A percentile compares a stretch with the other conserved stretches of the same genome.
These are phyloP conservation scores for Aspergillus oerlinghausenensis DNA, from an alignment of 2,329 filamentous ascomycete species.

Conservation along the genomic window DNA sequence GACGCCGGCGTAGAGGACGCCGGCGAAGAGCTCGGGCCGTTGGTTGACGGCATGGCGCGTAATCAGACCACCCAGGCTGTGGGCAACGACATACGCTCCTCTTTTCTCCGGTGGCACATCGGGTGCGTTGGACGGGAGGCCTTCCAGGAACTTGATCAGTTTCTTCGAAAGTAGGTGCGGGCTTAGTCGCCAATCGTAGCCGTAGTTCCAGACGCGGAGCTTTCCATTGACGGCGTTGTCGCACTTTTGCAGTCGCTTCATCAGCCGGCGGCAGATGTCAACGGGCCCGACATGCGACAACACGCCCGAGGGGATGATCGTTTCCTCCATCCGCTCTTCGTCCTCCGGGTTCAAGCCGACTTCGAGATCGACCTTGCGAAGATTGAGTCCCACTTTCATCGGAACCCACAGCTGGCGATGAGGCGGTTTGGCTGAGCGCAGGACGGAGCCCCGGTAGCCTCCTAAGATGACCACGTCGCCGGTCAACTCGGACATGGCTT, in stretches of 20 bases:
- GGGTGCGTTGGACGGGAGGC: slow-evolving; percentile 67
- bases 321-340: slow-evolving; percentile 75
- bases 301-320: slow-evolving; percentile 82
- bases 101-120: slow-evolving; percentile 49
- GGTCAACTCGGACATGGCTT: slow-evolving; percentile 63
- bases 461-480: slow-evolving; percentile 87
- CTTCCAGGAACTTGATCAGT: slow-evolving; percentile 68
- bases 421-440: slow-evolving; percentile 75
- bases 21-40: slow-evolving; percentile 76
- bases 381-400: slow-evolving; percentile 85
- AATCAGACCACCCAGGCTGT: slow-evolving; percentile 81
- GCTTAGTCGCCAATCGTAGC: slow-evolving; percentile 90
- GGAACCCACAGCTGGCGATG: slow-evolving; percentile 92
- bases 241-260: slow-evolving; percentile 70
- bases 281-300: slow-evolving; percentile 88
- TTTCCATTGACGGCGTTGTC: slow-evolving; percentile 68
- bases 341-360: slow-evolving; percentile 77
- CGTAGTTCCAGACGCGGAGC: slow-evolving; percentile 80
- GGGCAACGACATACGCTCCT: slow-evolving; percentile 78
- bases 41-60: slow-evolving; percentile 84
- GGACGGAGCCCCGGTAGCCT: slow-evolving; percentile 84
- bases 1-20: slow-evolving; percentile 78
- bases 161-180: slow-evolving; percentile 69
- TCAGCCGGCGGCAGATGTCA: slow-evolving; percentile 77
- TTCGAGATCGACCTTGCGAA: slow-evolving; percentile 86